These are phyloP conservation scores for Sporodiniella umbellata DNA, from an alignment of 371 early-diverging fungal genomes.

Conservation along the genomic window DNA sequence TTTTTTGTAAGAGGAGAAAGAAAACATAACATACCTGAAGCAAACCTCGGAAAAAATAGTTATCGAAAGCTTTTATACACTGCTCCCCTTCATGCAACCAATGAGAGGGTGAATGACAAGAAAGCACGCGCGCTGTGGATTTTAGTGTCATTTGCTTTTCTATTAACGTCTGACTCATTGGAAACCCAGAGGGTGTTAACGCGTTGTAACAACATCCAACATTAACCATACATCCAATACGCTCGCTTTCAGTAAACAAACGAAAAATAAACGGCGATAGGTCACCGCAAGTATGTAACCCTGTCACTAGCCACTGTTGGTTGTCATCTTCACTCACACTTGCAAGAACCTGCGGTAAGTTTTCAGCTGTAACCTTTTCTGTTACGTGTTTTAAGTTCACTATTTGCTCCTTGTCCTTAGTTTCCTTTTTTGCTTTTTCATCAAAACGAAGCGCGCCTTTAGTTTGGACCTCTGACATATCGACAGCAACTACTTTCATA, in stretches of 20 bases:
- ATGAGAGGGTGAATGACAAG: constrained; percentile 81
- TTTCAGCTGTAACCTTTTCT: constrained; percentile 51
- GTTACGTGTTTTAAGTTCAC: constrained; percentile 45
- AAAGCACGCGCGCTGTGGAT: constrained; percentile 73
- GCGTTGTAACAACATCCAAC: constrained; percentile 91
- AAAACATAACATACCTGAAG: constrained; percentile 40
- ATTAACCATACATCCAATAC: constrained; percentile 65
- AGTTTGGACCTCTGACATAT: constrained; percentile 74
- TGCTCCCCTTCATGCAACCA: constrained; percentile 63
- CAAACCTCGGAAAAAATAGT: constrained; percentile 75
- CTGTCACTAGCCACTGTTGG: constrained; percentile 69
- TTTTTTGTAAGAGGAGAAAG: no score
- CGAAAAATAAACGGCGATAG: constrained; percentile 70
- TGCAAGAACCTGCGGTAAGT: constrained; percentile 35
- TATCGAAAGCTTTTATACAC: constrained; percentile 59
- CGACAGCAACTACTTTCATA: constrained; percentile 77
- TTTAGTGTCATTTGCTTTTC: constrained; percentile 31
- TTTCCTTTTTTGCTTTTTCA: constrained; percentile 42
- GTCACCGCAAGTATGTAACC: constrained; percentile 88
- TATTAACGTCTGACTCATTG: constrained; percentile 47
- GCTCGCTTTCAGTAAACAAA: constrained; percentile 62
- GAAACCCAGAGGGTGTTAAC: constrained; percentile 64
- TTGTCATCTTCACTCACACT: constrained; percentile 17
- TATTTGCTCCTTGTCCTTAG: constrained; percentile 5
- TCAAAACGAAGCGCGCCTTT: constrained; percentile 73